phyloP scores from a whole-genome alignment of 495 filamentous ascomycete genomes.

The Xylaria nigripes region DNA sequence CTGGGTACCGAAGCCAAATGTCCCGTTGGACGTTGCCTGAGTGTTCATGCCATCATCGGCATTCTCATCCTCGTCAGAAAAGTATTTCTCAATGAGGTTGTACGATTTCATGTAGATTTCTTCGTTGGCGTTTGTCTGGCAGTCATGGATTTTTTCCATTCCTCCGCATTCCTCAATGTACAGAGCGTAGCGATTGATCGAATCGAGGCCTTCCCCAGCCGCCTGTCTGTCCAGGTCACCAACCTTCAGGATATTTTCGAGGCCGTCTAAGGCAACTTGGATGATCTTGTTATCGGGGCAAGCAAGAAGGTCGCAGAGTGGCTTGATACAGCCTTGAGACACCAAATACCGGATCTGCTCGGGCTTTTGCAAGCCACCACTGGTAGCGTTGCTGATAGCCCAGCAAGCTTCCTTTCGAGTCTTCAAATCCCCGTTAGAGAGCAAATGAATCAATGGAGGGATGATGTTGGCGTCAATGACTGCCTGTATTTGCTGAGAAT shows the following conservation, averaged over 20 bases:
- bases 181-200: slow-evolving; percentile 91
- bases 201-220: slow-evolving; percentile 60
- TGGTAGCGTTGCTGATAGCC: slow-evolving; percentile 99
- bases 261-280: slow-evolving; percentile 93
- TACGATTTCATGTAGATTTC: slow-evolving; percentile 99
- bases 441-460: slow-evolving; percentile 86
- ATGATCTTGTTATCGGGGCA: slow-evolving; percentile 99
- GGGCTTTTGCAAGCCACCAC: slow-evolving; percentile 94
- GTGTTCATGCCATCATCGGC: slow-evolving; percentile 55
- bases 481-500: slow-evolving; percentile 93
- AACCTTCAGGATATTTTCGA: slow-evolving; percentile 99
- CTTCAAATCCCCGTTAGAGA: slow-evolving; percentile 97
- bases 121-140: slow-evolving; percentile 99
- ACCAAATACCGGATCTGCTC: slow-evolving; percentile 98
- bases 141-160: slow-evolving; percentile 99
- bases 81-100: slow-evolving; percentile 99
- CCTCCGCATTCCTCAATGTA: slow-evolving; percentile 98
- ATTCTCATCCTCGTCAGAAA: slow-evolving; percentile 93
- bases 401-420: slow-evolving; percentile 99
- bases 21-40: slow-evolving; percentile 53
- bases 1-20: slow-evolving; percentile 78
- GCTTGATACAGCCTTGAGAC: slow-evolving; percentile 88
- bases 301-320: slow-evolving; percentile 87
- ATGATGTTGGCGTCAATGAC: slow-evolving; percentile 97
- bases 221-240: slow-evolving; percentile 97